A percentile compares a stretch with the other conserved stretches of the same genome.
phyloP scores from a whole-genome alignment of 2,329 filamentous ascomycete genomes.

The Ascochyta pisi region DNA sequence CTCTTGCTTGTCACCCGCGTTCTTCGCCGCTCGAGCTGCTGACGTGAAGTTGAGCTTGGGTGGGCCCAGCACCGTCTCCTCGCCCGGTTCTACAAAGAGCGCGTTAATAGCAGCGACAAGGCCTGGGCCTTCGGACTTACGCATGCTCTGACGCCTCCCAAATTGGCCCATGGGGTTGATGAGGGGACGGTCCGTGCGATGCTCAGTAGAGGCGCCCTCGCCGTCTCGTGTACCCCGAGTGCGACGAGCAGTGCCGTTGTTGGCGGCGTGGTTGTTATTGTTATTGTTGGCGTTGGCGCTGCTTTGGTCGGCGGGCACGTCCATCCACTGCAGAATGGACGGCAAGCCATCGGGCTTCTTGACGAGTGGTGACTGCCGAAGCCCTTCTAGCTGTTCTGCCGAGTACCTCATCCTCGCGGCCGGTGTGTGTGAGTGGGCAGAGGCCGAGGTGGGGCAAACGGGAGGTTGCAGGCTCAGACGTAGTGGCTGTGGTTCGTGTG shows the following conservation, averaged over 20 bases:
- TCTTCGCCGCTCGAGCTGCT: constrained; percentile 64
- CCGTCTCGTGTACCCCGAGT: constrained; percentile 36
- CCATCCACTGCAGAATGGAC: constrained; percentile 94
- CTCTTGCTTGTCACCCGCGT: constrained; percentile 46
- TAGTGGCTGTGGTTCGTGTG: constrained; percentile 2
- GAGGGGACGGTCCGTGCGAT: constrained; percentile 39
- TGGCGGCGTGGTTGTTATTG: constrained; percentile 31
- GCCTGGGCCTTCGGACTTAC: constrained; percentile 58
- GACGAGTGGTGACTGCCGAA: constrained; percentile 84
- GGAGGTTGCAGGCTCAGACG: constrained; percentile 9
- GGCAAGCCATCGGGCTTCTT: constrained; percentile 79
- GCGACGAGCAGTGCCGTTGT: constrained; percentile 34
- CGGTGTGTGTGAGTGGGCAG: constrained; percentile 14
- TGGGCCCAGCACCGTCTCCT: constrained; percentile 86
- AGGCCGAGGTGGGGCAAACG: constrained; percentile 26
- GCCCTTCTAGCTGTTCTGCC: constrained; percentile 74
- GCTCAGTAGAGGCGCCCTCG: constrained; percentile 36
- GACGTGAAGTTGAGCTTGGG: constrained; percentile 85
- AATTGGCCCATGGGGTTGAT: constrained; percentile 48
- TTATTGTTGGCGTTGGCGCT: constrained; percentile 32
- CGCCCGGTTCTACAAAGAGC: constrained; percentile 61
- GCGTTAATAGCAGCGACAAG: constrained; percentile 40
- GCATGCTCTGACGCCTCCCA: constrained; percentile 47
- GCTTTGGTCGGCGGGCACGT: constrained; percentile 60
- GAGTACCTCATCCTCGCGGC: constrained; percentile 63